Percentiles rank a stretch among this genome's conserved stretches.
phyloP scores from a whole-genome alignment of 352 stramenopile genomes.

The Hyaloperonospora arabidopsidis region DNA sequence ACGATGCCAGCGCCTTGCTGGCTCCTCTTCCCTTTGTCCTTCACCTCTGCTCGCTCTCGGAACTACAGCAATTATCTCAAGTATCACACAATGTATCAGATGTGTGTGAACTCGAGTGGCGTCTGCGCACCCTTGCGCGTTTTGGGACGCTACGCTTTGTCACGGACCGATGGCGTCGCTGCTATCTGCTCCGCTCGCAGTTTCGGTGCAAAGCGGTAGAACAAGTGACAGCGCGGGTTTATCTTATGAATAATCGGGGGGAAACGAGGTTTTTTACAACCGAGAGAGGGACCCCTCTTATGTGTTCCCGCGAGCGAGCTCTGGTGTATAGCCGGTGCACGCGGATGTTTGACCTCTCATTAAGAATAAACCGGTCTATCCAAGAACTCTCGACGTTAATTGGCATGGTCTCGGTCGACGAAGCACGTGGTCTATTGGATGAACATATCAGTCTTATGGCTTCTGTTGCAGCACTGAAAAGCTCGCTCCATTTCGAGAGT shows the following conservation, averaged over 20 bases:
- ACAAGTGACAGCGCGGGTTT: constrained; percentile 56
- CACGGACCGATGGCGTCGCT: constrained; percentile 50
- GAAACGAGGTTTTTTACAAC: constrained; percentile 66
- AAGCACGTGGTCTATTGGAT: constrained; percentile 65
- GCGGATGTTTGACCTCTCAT: constrained; percentile 80
- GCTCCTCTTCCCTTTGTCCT: constrained; percentile 46
- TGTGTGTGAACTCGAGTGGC: constrained; percentile 60
- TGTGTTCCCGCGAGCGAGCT: constrained; percentile 71
- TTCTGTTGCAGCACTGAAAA: constrained; percentile 61
- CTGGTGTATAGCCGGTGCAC: constrained; percentile 80
- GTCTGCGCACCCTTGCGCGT: constrained; percentile 37
- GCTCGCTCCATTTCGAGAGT: constrained; percentile 80
- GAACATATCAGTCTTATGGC: constrained; percentile 82
- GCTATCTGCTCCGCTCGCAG: constrained; percentile 57
- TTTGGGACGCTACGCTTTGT: constrained; percentile 50
- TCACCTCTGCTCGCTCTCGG: constrained; percentile 32
- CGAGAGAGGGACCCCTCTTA: constrained; percentile 43
- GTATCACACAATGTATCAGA: constrained; percentile 35
- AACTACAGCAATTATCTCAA: constrained; percentile 42
- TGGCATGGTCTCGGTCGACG: constrained; percentile 71
- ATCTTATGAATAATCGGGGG: constrained; percentile 75
- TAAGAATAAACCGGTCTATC: constrained; percentile 83
- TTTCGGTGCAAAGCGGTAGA: constrained; percentile 54
- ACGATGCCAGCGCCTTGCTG: constrained; percentile 13
- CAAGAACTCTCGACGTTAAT: constrained; percentile 82